Conservation (phyloP, 2,329 filamentous ascomycete species). For the Elsinoe australis region DNA sequence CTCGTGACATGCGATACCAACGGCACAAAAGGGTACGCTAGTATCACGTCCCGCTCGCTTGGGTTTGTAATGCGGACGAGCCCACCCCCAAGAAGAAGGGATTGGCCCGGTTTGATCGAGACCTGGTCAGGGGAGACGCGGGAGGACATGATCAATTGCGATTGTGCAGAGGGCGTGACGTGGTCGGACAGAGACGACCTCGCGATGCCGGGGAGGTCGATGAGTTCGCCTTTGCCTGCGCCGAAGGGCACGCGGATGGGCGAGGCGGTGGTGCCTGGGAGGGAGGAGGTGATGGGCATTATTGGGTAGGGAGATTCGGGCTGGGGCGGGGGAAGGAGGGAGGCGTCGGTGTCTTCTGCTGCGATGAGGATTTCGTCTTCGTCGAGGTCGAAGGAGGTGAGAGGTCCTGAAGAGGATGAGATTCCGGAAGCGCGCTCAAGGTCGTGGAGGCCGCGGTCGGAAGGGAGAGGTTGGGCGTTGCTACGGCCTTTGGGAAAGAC, state of each 20-base stretch:
- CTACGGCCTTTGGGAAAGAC: conserved; percentile 67
- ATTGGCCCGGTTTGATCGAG: conserved; percentile 66
- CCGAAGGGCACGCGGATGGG: conserved; percentile 91
- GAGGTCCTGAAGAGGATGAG: not conserved
- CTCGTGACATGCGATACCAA: conserved; percentile 67
- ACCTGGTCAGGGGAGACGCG: conserved; percentile 67
- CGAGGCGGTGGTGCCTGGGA: conserved; percentile 89
- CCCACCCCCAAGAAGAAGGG: conserved; percentile 65
- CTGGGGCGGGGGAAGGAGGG: conserved; percentile 68
- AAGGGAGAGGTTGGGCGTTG: conserved; percentile 20
- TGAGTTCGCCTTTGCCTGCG: conserved; percentile 75
- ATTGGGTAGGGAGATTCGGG: conserved; percentile 66
- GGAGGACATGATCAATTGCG: conserved; percentile 67
- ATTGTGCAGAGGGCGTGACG: conserved; percentile 58
- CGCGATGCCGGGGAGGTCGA: conserved; percentile 81
- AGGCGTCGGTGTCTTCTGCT: conserved; percentile 22
- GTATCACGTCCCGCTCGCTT: conserved; percentile 55
- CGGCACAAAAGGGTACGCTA: conserved; percentile 82
- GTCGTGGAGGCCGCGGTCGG: not conserved
- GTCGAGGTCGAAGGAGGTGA: conserved; percentile 15
- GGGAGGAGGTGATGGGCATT: conserved; percentile 77
- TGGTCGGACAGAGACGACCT: conserved; percentile 65
- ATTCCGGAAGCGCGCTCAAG: conserved; percentile 9
- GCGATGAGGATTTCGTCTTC: conserved; percentile 20
- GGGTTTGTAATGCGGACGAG: conserved; percentile 79